Evolutionary conservation across 1,139 yeast species (phyloP).

Genomic region (Zygotorulaspora mrakii): DNA sequence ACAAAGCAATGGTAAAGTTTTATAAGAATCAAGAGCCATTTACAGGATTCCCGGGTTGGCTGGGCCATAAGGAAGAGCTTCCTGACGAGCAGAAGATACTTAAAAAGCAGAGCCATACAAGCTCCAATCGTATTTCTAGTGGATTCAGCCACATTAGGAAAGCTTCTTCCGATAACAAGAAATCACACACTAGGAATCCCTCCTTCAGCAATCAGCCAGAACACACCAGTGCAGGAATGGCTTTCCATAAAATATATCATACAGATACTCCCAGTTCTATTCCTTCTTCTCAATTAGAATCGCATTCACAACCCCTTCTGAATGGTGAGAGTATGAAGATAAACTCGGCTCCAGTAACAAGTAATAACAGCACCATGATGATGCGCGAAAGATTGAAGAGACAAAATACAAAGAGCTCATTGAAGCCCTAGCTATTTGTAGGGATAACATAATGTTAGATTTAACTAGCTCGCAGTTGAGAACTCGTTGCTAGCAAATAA

Average conservation of each 20-base stretch:
- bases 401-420: constrained; percentile 17
- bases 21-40: constrained; percentile 35
- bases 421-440: too few relatives aligned
- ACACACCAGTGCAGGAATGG: constrained; percentile 21
- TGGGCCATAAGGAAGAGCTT: constrained; percentile 38
- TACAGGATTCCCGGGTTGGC: constrained; percentile 42
- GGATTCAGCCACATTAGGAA: constrained; percentile 16
- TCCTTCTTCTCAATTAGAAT: constrained; percentile 3
- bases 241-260: constrained; percentile 26
- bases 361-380: constrained; percentile 19
- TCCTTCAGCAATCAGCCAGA: constrained; percentile 9
- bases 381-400: constrained; percentile 31
- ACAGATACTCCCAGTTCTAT: constrained; percentile 8
- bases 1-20: constrained; percentile 39
- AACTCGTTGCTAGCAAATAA: too few relatives aligned
- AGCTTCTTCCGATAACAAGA: constrained; percentile 13
- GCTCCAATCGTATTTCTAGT: constrained; percentile 11
- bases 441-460: too few relatives aligned
- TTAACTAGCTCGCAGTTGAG: too few relatives aligned
- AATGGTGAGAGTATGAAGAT: background rate
- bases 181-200: constrained; percentile 9
- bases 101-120: constrained; percentile 23
- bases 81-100: constrained; percentile 34
- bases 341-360: constrained; percentile 2
- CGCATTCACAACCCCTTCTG: constrained; percentile 4